Conservation (phyloP, 768 basidiomycete species). For the Rhizopogon rudus region DNA sequence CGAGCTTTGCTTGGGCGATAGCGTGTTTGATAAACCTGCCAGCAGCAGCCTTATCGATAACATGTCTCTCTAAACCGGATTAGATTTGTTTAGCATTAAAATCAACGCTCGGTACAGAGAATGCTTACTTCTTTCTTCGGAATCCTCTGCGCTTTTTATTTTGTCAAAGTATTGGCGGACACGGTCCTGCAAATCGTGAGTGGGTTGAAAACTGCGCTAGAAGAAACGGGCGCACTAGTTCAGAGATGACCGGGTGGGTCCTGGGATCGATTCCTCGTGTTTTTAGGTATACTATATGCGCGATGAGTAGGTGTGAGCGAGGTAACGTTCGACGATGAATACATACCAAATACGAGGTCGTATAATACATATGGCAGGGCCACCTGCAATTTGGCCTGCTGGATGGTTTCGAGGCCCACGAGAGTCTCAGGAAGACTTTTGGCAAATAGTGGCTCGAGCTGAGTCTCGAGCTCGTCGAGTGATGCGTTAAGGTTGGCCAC, state of each 20-base stretch:
- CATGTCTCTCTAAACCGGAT: constrained; percentile 28
- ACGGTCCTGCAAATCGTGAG: constrained; percentile 46
- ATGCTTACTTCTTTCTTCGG: constrained; percentile 38
- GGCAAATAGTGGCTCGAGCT: constrained; percentile 61
- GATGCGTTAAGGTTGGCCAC: constrained; percentile 49
- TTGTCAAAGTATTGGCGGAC: constrained; percentile 81
- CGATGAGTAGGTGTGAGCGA: not conserved
- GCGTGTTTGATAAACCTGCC: constrained; percentile 81
- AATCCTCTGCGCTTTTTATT: constrained; percentile 69
- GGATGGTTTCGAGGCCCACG: constrained; percentile 60
- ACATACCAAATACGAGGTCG: constrained; percentile 80
- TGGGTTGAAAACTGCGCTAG: too few relatives aligned
- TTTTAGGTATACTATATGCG: constrained; percentile 68
- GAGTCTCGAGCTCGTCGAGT: constrained; percentile 64
- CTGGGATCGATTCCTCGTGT: constrained; percentile 75
- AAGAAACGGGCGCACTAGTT: constrained; percentile 30
- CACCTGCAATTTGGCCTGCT: constrained; percentile 80
- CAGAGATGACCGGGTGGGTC: constrained; percentile 70
- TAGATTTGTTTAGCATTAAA: not conserved
- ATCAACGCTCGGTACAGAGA: not conserved
- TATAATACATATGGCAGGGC: constrained; percentile 79
- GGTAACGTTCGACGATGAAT: not conserved
- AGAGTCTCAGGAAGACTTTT: constrained; percentile 65
- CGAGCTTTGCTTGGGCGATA: constrained; percentile 56
- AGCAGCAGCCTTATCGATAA: constrained; percentile 77